These are phyloP conservation scores for Luvunga scandens DNA, from an alignment of 345 rosid species.

Conservation along the genomic window DNA sequence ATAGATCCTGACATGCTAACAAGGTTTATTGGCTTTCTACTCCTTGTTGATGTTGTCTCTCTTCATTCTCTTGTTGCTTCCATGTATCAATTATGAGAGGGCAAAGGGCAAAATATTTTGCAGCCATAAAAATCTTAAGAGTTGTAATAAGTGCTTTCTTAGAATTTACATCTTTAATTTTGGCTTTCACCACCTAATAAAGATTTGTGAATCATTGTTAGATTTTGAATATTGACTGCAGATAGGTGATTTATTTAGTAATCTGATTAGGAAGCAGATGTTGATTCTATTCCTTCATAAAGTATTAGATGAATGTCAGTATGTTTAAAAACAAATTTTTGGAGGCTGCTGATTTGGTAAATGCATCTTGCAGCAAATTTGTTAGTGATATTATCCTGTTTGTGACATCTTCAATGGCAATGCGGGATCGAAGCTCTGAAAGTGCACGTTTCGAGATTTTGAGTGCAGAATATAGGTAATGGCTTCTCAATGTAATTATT, in stretches of 20 bases:
- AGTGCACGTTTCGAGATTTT: conserved; percentile 91
- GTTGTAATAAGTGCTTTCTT: neutral
- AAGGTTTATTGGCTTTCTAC: conserved; percentile 50
- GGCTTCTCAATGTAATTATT: neutral
- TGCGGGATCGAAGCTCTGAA: conserved; percentile 89
- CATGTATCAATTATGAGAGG: neutral
- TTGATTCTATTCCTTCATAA: neutral
- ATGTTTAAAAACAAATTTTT: neutral
- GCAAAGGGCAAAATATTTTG: neutral
- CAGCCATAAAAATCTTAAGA: neutral
- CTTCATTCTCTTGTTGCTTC: neutral
- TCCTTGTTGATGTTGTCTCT: neutral
- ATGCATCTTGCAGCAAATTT: conserved; percentile 69
- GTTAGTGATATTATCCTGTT: conserved; percentile 79
- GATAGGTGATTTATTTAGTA: neutral
- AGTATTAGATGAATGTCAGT: neutral
- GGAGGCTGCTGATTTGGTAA: conserved; percentile 15
- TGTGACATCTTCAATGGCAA: conserved; percentile 89
- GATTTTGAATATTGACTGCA: neutral
- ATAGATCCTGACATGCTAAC: conserved; percentile 83
- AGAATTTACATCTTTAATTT: neutral
- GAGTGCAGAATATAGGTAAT: conserved; percentile 74
- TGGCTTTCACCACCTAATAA: neutral
- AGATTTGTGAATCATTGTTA: neutral
- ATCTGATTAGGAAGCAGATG: neutral